Evolutionary conservation across 805 yeast genomes (phyloP), one percentile per base, ranked within the genome.

Genomic region (Allodekkera sacchari): DNA sequence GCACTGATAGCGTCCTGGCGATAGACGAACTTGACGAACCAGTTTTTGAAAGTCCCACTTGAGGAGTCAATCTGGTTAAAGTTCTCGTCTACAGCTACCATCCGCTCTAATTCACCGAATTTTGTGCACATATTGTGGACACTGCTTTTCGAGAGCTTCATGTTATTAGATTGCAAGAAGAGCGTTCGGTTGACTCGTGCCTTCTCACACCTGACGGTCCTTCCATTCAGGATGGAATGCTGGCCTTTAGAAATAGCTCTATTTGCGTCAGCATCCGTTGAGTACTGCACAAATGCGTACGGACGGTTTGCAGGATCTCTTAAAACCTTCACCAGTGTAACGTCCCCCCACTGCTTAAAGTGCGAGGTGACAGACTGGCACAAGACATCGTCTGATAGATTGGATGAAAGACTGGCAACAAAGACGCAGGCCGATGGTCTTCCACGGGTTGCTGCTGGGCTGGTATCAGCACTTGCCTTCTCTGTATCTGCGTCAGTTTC

Each of bases 131-230:
- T 42, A 1, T 50, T 48, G 25, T 49, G 53, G 17, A 82, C 56
- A 5, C 59, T 53, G 4, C 38, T 31, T 27, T 45, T 47, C 7
- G 33, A 27, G 18, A 53, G 21, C 1, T 46, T 51, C 10, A 39
- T 35, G 8, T 44, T 39, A 5, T 63, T 54, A 1, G 75, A 56
- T 34, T 50, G 50, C 27, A 85, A 53, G 50, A 73, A 82, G 25
- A 89, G 61, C 10, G 96, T 88, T 41, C 96, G 67, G 55, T 88
- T 89, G 28, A 88, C 95, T 47, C 82, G 77, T 1, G 97, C 97
- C 13, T 77, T 77, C 57, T 89, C 96, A 57, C 95, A 83, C 34
- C 96, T 69, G 27, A 89, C 72, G 4, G 74, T 63, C 51, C 95
- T 68, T 10, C 87, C 94, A 50, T 83, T 75, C 29, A 87, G 55